Percentiles rank a stretch among this genome's conserved stretches.
Evolutionary conservation across 345 rosid genomes (phyloP).

Genomic region (Clarkia xantiana): DNA sequence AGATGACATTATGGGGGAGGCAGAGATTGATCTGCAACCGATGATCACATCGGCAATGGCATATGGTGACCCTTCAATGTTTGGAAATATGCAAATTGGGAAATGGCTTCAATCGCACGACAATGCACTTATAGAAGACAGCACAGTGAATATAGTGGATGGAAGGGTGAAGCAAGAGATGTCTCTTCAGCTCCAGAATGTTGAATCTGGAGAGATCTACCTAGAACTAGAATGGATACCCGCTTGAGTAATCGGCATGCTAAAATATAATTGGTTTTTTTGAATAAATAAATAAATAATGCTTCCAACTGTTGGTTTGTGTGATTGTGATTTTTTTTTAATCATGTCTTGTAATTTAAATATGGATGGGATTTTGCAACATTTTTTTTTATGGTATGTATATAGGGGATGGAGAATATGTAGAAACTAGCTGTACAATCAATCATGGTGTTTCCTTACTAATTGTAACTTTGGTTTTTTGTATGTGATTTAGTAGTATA

Average conservation of each 20-base stretch:
- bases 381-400: too few relatives aligned
- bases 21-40: slow-evolving; percentile 84
- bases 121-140: slow-evolving; percentile 75
- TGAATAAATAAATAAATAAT: neutral
- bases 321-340: too few relatives aligned
- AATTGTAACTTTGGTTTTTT: too few relatives aligned
- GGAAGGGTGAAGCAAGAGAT: slow-evolving; percentile 84
- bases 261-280: neutral
- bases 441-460: too few relatives aligned
- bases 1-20: slow-evolving; percentile 99
- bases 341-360: too few relatives aligned
- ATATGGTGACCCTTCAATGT: slow-evolving; percentile 77
- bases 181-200: slow-evolving; percentile 77
- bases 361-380: too few relatives aligned
- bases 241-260: slow-evolving; percentile 47
- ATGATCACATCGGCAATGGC: slow-evolving; percentile 91
- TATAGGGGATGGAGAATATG: too few relatives aligned
- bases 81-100: slow-evolving; percentile 88
- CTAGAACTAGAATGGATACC: slow-evolving; percentile 69
- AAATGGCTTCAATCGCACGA: slow-evolving; percentile 83
- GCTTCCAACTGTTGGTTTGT: too few relatives aligned
- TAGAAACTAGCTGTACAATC: too few relatives aligned
- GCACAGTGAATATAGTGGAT: slow-evolving; percentile 67
- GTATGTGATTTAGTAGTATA: too few relatives aligned
- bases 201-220: slow-evolving; percentile 80